phyloP scores from a whole-genome alignment of 164 flowering plant genomes.

The Warburgia ugandensis region DNA sequence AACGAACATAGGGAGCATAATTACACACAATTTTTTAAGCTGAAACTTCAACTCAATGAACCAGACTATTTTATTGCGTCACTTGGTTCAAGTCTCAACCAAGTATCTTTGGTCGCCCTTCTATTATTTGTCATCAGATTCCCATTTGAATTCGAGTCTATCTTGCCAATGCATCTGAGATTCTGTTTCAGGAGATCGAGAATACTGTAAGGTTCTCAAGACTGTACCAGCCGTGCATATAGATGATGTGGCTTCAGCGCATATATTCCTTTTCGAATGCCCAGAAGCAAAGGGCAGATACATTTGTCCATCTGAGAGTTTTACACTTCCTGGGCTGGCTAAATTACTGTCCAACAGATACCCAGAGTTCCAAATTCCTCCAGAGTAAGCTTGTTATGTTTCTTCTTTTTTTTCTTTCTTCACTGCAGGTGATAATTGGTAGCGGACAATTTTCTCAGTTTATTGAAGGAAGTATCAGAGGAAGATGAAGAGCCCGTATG shows the following conservation, averaged over 20 bases:
- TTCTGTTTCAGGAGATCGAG: neutral
- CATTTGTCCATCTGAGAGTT: slow-evolving; percentile 12
- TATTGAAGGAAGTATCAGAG: too few relatives aligned
- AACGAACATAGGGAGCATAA: too few relatives aligned
- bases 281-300: slow-evolving; percentile 18
- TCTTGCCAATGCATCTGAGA: too few relatives aligned
- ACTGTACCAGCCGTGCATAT: slow-evolving; percentile 13
- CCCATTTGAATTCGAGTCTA: too few relatives aligned
- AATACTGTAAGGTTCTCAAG: slow-evolving; percentile 2
- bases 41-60: too few relatives aligned
- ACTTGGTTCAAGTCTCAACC: too few relatives aligned
- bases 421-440: slow-evolving; percentile 9
- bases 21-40: too few relatives aligned
- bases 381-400: too few relatives aligned
- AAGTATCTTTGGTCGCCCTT: too few relatives aligned
- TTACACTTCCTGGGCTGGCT: slow-evolving; percentile 7
- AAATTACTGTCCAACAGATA: slow-evolving; percentile 25
- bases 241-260: slow-evolving; percentile 18
- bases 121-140: too few relatives aligned
- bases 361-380: slow-evolving; percentile 32
- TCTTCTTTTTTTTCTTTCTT: neutral
- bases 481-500: slow-evolving; percentile 5
- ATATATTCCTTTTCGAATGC: slow-evolving; percentile 12
- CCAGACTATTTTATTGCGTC: too few relatives aligned
- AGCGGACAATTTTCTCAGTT: too few relatives aligned